Percentiles rank a stretch among this genome's conserved stretches.
Evolutionary conservation across 164 flowering plant genomes (phyloP).

Genomic region (Santalum album): DNA sequence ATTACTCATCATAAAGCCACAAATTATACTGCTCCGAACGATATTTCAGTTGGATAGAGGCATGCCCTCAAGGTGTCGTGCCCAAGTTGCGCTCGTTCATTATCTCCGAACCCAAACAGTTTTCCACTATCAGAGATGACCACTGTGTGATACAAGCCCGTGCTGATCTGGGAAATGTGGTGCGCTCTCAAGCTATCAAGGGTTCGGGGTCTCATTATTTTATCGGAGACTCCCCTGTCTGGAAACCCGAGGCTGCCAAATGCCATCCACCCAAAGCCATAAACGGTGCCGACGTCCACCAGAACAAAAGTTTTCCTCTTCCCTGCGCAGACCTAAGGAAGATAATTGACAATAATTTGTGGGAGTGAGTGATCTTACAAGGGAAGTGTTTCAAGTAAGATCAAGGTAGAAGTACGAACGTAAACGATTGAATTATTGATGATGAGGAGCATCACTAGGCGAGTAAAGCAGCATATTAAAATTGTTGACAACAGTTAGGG

Average conservation of each 20-base stretch:
- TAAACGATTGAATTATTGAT: too few relatives aligned
- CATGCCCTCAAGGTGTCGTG: conserved; percentile 68
- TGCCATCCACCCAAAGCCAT: conserved; percentile 93
- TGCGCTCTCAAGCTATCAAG: conserved; percentile 64
- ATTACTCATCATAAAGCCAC: too few relatives aligned
- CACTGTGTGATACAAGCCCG: conserved; percentile 87
- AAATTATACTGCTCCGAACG: too few relatives aligned
- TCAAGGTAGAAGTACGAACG: too few relatives aligned
- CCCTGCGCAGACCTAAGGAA: conserved; percentile 77
- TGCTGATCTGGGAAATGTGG: conserved; percentile 75
- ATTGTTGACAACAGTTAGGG: too few relatives aligned
- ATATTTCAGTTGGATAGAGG: conserved; percentile 68
- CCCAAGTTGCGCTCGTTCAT: conserved; percentile 91
- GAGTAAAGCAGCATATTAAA: too few relatives aligned
- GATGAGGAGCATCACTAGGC: too few relatives aligned
- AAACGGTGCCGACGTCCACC: conserved; percentile 57
- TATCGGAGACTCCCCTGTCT: conserved; percentile 62
- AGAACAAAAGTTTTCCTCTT: conserved; percentile 90
- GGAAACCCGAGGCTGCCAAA: conserved; percentile 91
- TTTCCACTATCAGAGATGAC: conserved; percentile 53
- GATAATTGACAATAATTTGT: too few relatives aligned
- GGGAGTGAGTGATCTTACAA: too few relatives aligned
- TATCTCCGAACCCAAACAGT: conserved; percentile 86
- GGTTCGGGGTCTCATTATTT: conserved; percentile 52
- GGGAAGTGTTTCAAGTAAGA: too few relatives aligned